Evolutionary conservation across 1,139 yeast species (phyloP), one percentile per base, ranked within the genome.

Genomic region (Petasospora fabianii): DNA sequence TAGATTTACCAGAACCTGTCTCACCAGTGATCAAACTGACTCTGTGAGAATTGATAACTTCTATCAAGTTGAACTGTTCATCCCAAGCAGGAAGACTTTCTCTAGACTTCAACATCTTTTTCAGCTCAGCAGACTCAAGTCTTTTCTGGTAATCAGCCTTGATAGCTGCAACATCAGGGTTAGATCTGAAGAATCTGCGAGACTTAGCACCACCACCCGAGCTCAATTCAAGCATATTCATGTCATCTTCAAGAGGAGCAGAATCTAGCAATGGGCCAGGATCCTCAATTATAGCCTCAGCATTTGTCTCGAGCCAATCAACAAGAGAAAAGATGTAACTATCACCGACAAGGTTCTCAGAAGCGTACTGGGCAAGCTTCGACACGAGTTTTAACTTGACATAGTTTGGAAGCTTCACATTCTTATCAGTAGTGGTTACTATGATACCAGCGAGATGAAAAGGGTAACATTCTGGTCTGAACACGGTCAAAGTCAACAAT

Each of bases 1-100:
- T 88, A 0, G 96, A 85, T 56, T 88, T 88, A 49, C 97, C 97
- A 0, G 96, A 87, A 51, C 98, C 98, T 0, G 98, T 92, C 60
- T 92, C 98, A 59, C 97, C 98, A 1, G 97, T 92, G 27, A 92
- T 75, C 29, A 92, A 64, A 3, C 86, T 78, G 3, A 87, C 84
- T 47, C 77, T 77, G 53, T 84, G 75, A 1, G 66, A 49, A 27
- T 71, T 66, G 6, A 92, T 76, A 4, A 78, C 60, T 0, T 73
- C 56, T 2, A 85, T 69, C 32, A 92, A 69, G 5, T 71, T 68
- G 0, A 73, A 64, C 36, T 67, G 70, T 56, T 82, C 83, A 11
- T 66, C 59, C 95, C 96, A 90, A 0, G 97, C 97, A 0, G 98
- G 97, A 24, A 92, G 64, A 4, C 59, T 58, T 12, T 70, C 50